Evolutionary conservation across 2,329 filamentous ascomycete species (phyloP), one percentile per base, ranked within the genome.

Genomic region (Fusarium multiceps): DNA sequence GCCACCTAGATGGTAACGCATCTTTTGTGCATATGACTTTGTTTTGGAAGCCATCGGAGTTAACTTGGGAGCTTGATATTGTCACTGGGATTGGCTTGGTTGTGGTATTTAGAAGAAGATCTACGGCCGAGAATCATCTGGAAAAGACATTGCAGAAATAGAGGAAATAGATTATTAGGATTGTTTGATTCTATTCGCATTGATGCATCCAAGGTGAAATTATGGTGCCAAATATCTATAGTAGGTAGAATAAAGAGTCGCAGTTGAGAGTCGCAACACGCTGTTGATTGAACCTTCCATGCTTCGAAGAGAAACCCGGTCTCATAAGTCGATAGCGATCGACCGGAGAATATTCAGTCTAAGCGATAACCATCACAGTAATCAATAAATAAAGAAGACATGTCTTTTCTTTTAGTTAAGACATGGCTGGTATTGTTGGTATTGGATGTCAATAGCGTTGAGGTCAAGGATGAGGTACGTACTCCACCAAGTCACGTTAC

Each of bases 401-500:
- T 27, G 25, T 9, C 23, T n/a, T 28, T 14, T n/a, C 11, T 28
- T 28, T 13, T 9, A 28, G 23, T 46, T 13, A n/a, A 37, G 34
- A 18, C 32, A 34, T 34, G 34, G 34, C 34, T n/a, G 34, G 34
- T 37, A 37, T 37, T 37, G 34, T 10, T 37, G 34, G 10, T 10
- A 18, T 37, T 37, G 34, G 34, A 37, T 18, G 3, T 37, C 10
- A 3, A 37, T 37, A 12, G 20, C 16, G 42, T 23, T 16, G 47
- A 63, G 46, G 59, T 65, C 46, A 20, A 51, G n/a, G 32, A 30
- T n/a, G 41, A 53, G 54, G 56, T 62, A 69, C 55, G 56, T 71
- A 57, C 57, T 51, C 55, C 42, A 32, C 63, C 40, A 58, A 59
- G 72, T 74, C 72, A 74, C 72, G 72, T 74, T 74, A 74, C 72